Conservation (phyloP, 2,329 filamentous ascomycete species). For the Phyllosticta paracitricarpa region DNA sequence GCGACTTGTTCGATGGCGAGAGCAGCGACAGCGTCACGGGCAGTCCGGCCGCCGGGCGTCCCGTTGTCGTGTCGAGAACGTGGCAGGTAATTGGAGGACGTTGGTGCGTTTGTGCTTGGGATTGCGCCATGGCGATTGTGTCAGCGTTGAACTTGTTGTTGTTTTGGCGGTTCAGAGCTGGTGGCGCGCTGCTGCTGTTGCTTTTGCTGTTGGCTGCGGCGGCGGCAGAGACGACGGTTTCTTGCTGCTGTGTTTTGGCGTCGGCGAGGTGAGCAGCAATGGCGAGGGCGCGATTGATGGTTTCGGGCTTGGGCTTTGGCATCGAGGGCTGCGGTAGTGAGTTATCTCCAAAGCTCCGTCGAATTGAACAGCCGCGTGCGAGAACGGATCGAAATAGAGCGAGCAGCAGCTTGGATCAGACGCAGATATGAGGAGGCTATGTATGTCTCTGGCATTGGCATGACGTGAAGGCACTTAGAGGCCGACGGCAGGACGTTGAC, state of each 20-base stretch:
- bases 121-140: neutral
- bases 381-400: neutral
- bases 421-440: neutral
- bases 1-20: conserved; percentile 24
- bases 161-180: neutral
- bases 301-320: conserved; percentile 5
- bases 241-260: neutral
- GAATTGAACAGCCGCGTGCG: neutral
- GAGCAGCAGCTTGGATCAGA: neutral
- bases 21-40: conserved; percentile 52
- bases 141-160: neutral
- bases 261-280: neutral
- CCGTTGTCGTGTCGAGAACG: conserved; percentile 71
- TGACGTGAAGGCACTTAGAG: neutral
- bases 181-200: neutral
- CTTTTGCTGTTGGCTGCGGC: too few relatives aligned
- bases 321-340: neutral
- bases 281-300: conserved; percentile 4
- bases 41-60: conserved; percentile 57
- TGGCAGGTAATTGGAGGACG: conserved; percentile 66
- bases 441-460: neutral
- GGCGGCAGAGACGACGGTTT: neutral
- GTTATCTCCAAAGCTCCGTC: neutral
- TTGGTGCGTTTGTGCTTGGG: neutral
- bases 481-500: neutral